Conservation (phyloP, 768 basidiomycete genomes). For the Clavulina sp. region DNA sequence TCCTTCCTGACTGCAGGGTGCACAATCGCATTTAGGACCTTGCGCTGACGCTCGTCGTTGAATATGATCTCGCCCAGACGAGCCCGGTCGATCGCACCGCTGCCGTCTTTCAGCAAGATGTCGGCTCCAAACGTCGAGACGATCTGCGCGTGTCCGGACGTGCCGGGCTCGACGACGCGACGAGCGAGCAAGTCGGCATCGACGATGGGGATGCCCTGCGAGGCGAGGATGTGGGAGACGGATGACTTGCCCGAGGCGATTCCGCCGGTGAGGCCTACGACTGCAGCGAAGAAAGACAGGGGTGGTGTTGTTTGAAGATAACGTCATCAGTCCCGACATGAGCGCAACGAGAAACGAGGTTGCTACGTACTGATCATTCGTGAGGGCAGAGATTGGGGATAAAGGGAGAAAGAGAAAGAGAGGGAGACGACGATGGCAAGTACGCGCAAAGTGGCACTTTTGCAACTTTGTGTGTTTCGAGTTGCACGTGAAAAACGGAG, state of each 20-base stretch:
- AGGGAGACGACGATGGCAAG: too few species aligned
- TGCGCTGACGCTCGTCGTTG: constrained; percentile 51
- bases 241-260: constrained; percentile 96
- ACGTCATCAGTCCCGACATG: too few species aligned
- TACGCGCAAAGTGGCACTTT: too few species aligned
- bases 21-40: constrained; percentile 62
- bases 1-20: constrained; percentile 77
- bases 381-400: too few species aligned
- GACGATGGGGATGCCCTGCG: constrained; percentile 58
- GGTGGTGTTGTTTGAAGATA: too few species aligned
- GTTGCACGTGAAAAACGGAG: too few species aligned
- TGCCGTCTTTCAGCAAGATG: constrained; percentile 48
- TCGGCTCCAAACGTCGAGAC: constrained; percentile 49
- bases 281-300: constrained; percentile 23
- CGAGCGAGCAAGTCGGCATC: constrained; percentile 96
- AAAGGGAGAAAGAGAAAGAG: too few species aligned
- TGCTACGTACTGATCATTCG: too few species aligned
- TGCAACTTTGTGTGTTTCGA: too few species aligned
- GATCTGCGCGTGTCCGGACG: constrained; percentile 50
- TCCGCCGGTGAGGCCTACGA: constrained; percentile 88
- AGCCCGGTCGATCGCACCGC: constrained; percentile 46
- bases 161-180: constrained; percentile 85
- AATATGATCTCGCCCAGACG: constrained; percentile 77
- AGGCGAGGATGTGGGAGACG: constrained; percentile 55
- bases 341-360: too few species aligned